These are phyloP conservation scores for Beauveria australis DNA, from an alignment of 2,329 filamentous ascomycete species.

Conservation along the genomic window DNA sequence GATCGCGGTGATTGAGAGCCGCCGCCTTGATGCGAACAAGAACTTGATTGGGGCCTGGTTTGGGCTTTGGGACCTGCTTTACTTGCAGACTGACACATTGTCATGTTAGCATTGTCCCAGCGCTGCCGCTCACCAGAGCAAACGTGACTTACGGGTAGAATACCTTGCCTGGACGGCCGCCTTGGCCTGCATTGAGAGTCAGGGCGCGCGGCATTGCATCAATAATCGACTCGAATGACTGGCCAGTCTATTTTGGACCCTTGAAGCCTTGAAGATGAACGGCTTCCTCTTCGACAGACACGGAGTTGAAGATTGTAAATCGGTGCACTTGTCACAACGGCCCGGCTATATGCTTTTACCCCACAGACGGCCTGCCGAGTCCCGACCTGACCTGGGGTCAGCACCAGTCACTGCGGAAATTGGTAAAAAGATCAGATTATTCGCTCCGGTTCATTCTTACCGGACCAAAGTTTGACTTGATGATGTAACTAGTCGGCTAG, in stretches of 20 bases:
- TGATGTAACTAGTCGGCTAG: too few species aligned
- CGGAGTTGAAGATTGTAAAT: neutral
- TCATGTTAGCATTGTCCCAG: neutral
- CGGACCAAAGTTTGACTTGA: too few species aligned
- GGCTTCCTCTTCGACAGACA: too few species aligned
- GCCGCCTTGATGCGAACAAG: conserved; percentile 69
- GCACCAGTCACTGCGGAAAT: too few species aligned
- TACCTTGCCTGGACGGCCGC: conserved; percentile 72
- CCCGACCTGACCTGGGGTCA: neutral
- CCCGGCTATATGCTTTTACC: neutral
- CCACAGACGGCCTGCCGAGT: neutral
- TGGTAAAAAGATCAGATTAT: neutral
- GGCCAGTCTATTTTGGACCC: too few species aligned
- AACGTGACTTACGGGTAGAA: conserved; percentile 60
- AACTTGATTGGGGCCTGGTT: conserved; percentile 58
- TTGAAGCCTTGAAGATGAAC: too few species aligned
- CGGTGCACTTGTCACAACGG: neutral
- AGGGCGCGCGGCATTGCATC: conserved; percentile 45
- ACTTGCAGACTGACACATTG: conserved; percentile 41
- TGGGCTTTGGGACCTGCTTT: conserved; percentile 53
- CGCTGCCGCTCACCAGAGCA: neutral
- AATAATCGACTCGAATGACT: neutral
- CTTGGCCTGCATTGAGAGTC: conserved; percentile 60
- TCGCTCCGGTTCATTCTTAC: too few species aligned
- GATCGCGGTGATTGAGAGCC: conserved; percentile 88